These are phyloP conservation scores for Candida tropicalis DNA, from an alignment of 1,139 yeast genomes.

Conservation along the genomic window DNA sequence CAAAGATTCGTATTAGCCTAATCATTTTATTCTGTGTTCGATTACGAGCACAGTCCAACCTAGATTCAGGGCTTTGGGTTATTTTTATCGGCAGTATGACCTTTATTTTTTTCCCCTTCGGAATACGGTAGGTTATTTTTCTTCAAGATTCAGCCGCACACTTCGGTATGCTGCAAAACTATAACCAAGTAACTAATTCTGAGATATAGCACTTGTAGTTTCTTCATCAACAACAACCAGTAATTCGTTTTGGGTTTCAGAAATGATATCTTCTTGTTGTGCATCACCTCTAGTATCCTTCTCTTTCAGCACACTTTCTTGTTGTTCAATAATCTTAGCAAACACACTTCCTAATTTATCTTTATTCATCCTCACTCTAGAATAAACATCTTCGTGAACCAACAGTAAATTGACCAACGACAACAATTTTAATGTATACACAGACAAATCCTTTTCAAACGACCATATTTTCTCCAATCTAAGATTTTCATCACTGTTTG, in stretches of 20 bases:
- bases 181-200: no score
- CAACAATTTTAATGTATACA: constrained; percentile 52
- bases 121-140: no score
- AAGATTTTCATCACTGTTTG: constrained; percentile 11
- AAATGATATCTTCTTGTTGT: neutral
- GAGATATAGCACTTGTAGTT: neutral
- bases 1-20: no score
- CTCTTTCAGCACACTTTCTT: constrained; percentile 14
- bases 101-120: no score
- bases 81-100: no score
- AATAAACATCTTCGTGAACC: constrained; percentile 28
- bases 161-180: no score
- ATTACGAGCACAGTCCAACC: no score
- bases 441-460: constrained; percentile 51
- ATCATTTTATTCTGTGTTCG: no score
- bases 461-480: constrained; percentile 26
- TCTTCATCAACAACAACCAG: neutral
- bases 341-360: constrained; percentile 48
- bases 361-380: constrained; percentile 52
- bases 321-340: constrained; percentile 26
- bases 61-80: no score
- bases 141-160: no score
- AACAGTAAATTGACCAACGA: constrained; percentile 45
- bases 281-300: neutral
- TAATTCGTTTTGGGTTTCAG: neutral